Evolutionary conservation across 768 basidiomycete genomes (phyloP), one percentile per base, ranked within the genome.

Genomic region (Kwoniella pini): DNA sequence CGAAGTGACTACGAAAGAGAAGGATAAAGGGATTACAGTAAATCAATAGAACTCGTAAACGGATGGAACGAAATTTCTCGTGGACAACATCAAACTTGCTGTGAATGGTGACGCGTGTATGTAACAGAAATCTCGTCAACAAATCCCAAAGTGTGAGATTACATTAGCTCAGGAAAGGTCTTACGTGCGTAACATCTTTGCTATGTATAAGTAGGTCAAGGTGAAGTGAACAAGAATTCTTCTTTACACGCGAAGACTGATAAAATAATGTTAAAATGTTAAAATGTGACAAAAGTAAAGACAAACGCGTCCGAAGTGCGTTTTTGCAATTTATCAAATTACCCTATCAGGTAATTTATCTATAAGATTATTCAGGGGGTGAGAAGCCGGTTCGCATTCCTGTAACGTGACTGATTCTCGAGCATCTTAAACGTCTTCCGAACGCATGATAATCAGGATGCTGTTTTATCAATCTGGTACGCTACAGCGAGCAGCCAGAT

Each of bases 281-380:
- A 50, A 48, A 58, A 50, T 24, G 36, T 27, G 22, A 36, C 48
- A 58, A 58, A 58, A 27, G 17, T 19, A 56, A 56, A 56, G 42
- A 49, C 39, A 58, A 45, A 58, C 48, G 57, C 57, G 55, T 57
- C 55, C 42, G 42, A 38, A 27, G n/a, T 40, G 33, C 46, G 24
- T 26, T 26, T 40, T 13, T 13, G 39, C 22, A 21, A 31, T 31
- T 17, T 2, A 42, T 19, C 40, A 42, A 12, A 17, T 42, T 42
- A 42, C 40, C 11, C 15, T 7, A 7, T 36, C 33, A 15, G 33
- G 33, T 7, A 36, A n/a, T n/a, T n/a, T 36, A 36, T 36, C 33
- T 7, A 36, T 36, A 36, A 36, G 15, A 19, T 42, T 42, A 42
- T 19, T 17, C n/a, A 10, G 19, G 33, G 15, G 33, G 33, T 36